These are phyloP conservation scores for Dipteronia sinensis DNA, from an alignment of 345 rosid genomes.

Conservation along the genomic window DNA sequence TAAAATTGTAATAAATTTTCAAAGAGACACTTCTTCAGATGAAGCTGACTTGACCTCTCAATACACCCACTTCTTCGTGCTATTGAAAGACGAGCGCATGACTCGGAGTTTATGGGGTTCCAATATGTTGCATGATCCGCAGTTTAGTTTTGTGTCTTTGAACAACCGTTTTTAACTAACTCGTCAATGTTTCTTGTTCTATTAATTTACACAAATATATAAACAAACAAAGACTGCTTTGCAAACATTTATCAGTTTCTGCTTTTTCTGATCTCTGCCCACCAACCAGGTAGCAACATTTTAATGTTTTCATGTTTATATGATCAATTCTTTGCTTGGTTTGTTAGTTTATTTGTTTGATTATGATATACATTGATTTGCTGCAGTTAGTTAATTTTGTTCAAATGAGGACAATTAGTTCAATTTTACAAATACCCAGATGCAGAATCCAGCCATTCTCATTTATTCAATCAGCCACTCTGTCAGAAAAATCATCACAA, in stretches of 20 bases:
- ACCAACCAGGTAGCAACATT: not conserved
- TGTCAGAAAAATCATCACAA: not conserved
- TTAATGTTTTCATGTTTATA: not conserved
- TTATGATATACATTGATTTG: not conserved
- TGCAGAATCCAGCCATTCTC: conserved; percentile 13
- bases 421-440: conserved; percentile 13
- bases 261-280: not conserved
- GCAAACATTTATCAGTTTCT: not conserved
- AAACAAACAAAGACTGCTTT: not conserved
- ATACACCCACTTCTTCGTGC: not conserved
- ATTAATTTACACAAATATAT: not conserved
- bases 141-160: not conserved
- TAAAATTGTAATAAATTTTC: too few relatives aligned
- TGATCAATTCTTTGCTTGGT: not conserved
- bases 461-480: not conserved
- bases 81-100: not conserved
- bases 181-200: not conserved
- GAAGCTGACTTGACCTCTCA: not conserved
- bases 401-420: not conserved
- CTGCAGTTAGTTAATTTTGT: conserved; percentile 15
- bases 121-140: conserved; percentile 7
- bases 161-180: not conserved
- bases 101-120: conserved; percentile 8
- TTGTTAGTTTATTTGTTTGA: too few relatives aligned
- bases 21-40: too few relatives aligned